Conservation (phyloP, 306 rosid genomes). For the Vigna reflexopilosa region DNA sequence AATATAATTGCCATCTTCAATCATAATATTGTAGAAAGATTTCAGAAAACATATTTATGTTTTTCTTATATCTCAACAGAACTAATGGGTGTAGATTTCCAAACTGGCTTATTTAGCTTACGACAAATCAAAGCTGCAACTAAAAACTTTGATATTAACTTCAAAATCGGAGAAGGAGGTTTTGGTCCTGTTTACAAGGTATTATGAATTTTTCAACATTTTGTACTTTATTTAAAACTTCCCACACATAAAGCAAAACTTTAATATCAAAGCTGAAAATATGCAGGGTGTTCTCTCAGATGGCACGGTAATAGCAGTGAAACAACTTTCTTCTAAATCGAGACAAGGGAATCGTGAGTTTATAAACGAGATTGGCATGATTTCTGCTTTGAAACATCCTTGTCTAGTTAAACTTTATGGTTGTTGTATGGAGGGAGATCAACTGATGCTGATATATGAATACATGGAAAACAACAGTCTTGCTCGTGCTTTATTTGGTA, state of each 20-base stretch:
- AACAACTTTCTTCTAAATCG: constrained; percentile 72
- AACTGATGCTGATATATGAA: constrained; percentile 65
- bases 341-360: constrained; percentile 78
- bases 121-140: constrained; percentile 70
- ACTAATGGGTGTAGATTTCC: constrained; percentile 57
- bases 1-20: background rate
- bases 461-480: constrained; percentile 77
- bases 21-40: constrained; percentile 12
- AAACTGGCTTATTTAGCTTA: constrained; percentile 61
- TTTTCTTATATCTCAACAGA: constrained; percentile 41
- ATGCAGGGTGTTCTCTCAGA: constrained; percentile 69
- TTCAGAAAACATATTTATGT: background rate
- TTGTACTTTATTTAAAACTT: background rate
- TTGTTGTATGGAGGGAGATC: constrained; percentile 70
- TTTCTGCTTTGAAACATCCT: constrained; percentile 74
- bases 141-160: constrained; percentile 55
- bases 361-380: constrained; percentile 69
- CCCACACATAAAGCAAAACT: background rate
- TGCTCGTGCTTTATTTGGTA: constrained; percentile 66
- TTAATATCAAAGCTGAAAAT: constrained; percentile 22
- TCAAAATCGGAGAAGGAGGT: constrained; percentile 81
- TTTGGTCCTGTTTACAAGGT: constrained; percentile 83
- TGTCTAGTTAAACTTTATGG: constrained; percentile 70
- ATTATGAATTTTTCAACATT: constrained; percentile 8
- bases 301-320: constrained; percentile 64